Percentiles rank a stretch among this genome's conserved stretches.
Evolutionary conservation across 164 flowering plant genomes (phyloP).

Genomic region (Platanus orientalis): DNA sequence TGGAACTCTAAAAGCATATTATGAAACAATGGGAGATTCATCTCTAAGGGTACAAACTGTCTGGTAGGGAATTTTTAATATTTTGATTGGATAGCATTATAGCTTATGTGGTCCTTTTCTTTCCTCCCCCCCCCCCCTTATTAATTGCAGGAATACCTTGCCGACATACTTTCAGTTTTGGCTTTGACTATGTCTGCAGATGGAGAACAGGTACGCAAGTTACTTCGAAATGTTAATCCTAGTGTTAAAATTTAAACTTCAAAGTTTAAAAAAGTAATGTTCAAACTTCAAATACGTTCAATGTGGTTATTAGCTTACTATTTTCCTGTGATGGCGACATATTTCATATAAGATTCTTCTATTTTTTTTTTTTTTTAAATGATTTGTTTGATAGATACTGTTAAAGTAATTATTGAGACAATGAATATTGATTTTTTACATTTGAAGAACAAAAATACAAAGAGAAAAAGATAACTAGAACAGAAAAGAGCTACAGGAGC

Average conservation of each 20-base stretch:
- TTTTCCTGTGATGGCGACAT: too few relatives aligned
- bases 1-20: conserved; percentile 71
- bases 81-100: not conserved
- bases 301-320: too few relatives aligned
- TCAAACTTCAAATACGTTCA: too few relatives aligned
- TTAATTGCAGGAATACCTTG: conserved; percentile 71
- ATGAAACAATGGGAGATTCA: conserved; percentile 71
- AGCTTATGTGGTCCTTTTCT: not conserved
- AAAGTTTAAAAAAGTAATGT: too few relatives aligned
- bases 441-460: too few relatives aligned
- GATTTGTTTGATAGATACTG: too few relatives aligned
- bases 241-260: too few relatives aligned
- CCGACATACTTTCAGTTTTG: conserved; percentile 93
- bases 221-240: not conserved
- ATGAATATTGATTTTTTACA: too few relatives aligned
- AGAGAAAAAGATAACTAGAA: not conserved
- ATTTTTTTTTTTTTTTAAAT: too few relatives aligned
- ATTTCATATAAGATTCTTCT: too few relatives aligned
- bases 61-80: not conserved
- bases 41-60: conserved; percentile 56
- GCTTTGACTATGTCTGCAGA: conserved; percentile 98
- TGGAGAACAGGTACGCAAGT: conserved; percentile 77
- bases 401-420: not conserved
- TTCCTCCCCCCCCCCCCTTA: conserved; percentile 1
- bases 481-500: too few relatives aligned